Base-by-base conservation (phyloP, 2,329 filamentous ascomycete genomes). In the Diaporthe humulicola region DNA sequence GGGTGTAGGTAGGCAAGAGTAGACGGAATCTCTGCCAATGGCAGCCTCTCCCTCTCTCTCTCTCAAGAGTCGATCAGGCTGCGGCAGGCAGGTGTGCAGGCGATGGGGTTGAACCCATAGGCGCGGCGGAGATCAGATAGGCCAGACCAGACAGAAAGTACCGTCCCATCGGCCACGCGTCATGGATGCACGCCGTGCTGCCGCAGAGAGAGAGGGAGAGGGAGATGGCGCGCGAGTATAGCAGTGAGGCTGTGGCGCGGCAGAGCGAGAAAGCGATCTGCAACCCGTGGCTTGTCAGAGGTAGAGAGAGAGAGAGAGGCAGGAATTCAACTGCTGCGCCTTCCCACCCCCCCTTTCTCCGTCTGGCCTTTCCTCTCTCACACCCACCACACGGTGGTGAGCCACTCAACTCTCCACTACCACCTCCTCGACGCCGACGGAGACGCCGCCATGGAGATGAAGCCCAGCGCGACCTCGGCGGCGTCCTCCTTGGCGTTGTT, bases 401-500 rank as follows among this genome's bases (percentile, higher is more conserved):
- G 15, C 3, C 19, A 15, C 3, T 4, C 3, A 3, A 15, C 4
- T n/a, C 38, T 1, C 14, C 4, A 38, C 25, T 69, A 69, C 64
- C 64, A 69, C 64, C 64, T 54, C 64, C 84, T 83, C 30, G 83
- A 81, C 10, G 86, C 84, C 28, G 85, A 87, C 74, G 83, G 85
- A 67, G 82, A 82, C 73, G 75, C 78, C 78, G 85, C 64, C 40
- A 56, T 54, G 60, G 75, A 69, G 72, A 94, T 83, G 84, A 88
- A 89, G 80, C 88, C 89, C 76, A 94, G 83, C 36, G 95, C 95
- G 76, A 93, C 90, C 84, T 98, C 95, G 77, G 95, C 95, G n/a
- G 95, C 95, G 82, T 98, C 95, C 84, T 98, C 95, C 84, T 91
- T 93, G 74, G 95, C 95, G 81, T 97, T 97, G 87, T 96, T 91